Evolutionary conservation across 2,329 filamentous ascomycete genomes (phyloP).

Genomic region (Apiospora arundinis): DNA sequence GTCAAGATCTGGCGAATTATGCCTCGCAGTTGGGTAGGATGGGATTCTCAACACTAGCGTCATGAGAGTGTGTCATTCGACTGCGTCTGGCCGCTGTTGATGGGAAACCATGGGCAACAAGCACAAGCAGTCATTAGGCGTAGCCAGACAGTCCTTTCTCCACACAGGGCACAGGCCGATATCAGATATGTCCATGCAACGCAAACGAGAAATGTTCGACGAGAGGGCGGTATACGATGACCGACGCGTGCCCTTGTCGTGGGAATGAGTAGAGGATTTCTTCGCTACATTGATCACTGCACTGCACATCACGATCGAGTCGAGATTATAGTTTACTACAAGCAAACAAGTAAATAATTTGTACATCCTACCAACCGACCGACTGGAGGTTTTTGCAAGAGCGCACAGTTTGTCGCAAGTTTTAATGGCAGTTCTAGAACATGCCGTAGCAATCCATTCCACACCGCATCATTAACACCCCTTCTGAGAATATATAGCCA

Average conservation of each 20-base stretch:
- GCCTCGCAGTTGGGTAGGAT: conserved; percentile 89
- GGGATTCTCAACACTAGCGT: conserved; percentile 54
- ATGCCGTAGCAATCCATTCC: background rate
- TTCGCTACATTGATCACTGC: conserved; percentile 15
- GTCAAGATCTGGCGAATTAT: conserved; percentile 98
- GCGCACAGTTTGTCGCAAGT: background rate
- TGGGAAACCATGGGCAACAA: conserved; percentile 18
- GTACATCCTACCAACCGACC: background rate
- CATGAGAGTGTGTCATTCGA: conserved; percentile 21
- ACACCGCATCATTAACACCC: too few relatives aligned
- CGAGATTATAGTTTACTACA: conserved; percentile 11
- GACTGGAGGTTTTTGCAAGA: background rate
- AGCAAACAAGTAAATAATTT: conserved; percentile 13
- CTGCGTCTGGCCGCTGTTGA: conserved; percentile 23
- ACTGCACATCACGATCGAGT: background rate
- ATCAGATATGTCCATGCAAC: background rate
- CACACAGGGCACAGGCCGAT: background rate
- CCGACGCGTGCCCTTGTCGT: background rate
- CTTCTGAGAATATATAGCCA: too few relatives aligned
- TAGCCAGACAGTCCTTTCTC: background rate
- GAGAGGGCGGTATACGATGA: background rate
- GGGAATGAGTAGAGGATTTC: conserved; percentile 4
- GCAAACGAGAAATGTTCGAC: conserved; percentile 4
- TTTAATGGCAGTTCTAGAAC: background rate
- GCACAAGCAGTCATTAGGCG: background rate